Evolutionary conservation across 306 rosid species (phyloP), one percentile per base, ranked within the genome.

Genomic region (Vachellia pachyceras): DNA sequence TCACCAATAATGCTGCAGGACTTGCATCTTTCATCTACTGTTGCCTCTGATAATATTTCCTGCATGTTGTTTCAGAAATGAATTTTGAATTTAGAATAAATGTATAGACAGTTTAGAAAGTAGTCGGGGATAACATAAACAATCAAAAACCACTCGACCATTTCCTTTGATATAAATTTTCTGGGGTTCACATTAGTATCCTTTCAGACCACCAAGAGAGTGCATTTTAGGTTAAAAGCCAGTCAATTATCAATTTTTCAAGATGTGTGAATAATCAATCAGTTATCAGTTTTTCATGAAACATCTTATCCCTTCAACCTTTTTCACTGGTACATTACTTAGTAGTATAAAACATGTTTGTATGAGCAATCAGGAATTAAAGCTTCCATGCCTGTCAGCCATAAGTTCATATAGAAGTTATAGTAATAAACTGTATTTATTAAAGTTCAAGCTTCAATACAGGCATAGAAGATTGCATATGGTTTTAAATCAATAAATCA

Each of bases 1-100:
- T 45, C 84, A 73, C 89, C 81, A 20, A 74, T 69, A 87, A 81
- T 86, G 67, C 77, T 84, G 35, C 60, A 73, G 72, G 87, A 88
- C 86, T 69, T 86, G 15, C 74, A 86, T 80, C 99, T 87, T 83
- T 95, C 93, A 69, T 87, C 86, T 81, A 93, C 12, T 25, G 97
- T 87, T 36, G 84, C 90, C 85, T 91, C 92, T 72, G 99, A 89
- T 76, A 95, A 85, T 67, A 93, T 84, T 87, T 89, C 97, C 99
- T 95, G 94, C 85, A 88, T 76, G 42, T 74, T 61, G 72, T 73
- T 70, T 45, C 83, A 25, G 63, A 52, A 46, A 85, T 60, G 23
- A 82, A 69, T 83, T 71, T 78, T 35, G 72, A 83, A 22, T 66
- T 67, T 69, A 52, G 76, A 71, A 22, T 45, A 13, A 69, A 79